phyloP scores from a whole-genome alignment of 2,329 filamentous ascomycete species.

The Xylariales sp. region DNA sequence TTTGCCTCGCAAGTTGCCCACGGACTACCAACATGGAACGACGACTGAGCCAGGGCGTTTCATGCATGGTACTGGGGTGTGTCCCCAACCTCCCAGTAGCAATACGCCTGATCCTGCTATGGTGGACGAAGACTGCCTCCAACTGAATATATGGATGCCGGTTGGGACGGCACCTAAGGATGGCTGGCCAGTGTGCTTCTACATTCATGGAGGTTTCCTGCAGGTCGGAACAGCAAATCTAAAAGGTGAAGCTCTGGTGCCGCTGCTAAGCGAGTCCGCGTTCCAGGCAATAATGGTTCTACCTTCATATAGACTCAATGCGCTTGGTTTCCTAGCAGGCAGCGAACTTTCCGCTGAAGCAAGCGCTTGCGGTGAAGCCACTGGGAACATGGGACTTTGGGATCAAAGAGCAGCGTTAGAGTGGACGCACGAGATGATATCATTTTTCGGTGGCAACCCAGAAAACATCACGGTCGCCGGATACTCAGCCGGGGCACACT shows the following conservation, averaged over 20 bases:
- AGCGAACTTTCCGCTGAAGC: slow-evolving; percentile 29
- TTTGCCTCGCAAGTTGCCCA: slow-evolving; percentile 39
- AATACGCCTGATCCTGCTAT: slow-evolving; percentile 22
- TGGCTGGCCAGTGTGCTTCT: slow-evolving; percentile 56
- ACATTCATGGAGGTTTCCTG: slow-evolving; percentile 54
- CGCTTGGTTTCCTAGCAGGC: slow-evolving; percentile 51
- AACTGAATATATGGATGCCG: slow-evolving; percentile 52
- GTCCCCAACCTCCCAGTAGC: slow-evolving; percentile 43
- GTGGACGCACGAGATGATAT: slow-evolving; percentile 48
- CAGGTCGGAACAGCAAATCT: slow-evolving; percentile 50
- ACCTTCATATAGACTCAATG: slow-evolving; percentile 52
- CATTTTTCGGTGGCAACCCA: slow-evolving; percentile 18
- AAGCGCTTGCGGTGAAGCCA: slow-evolving; percentile 29
- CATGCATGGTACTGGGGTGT: slow-evolving; percentile 30
- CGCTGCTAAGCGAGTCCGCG: slow-evolving; percentile 42
- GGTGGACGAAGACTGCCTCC: slow-evolving; percentile 48
- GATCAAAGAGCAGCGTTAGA: slow-evolving; percentile 51
- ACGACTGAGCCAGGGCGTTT: too few relatives aligned
- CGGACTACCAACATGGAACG: slow-evolving; percentile 46
- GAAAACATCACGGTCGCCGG: slow-evolving; percentile 48
- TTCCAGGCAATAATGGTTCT: slow-evolving; percentile 47
- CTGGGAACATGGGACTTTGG: slow-evolving; percentile 50
- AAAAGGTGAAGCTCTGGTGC: slow-evolving; percentile 28
- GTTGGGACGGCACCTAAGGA: slow-evolving; percentile 33
- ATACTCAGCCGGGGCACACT: slow-evolving; percentile 53